Conservation (phyloP, 441 rosid genomes). For the Pelargonium australe region DNA sequence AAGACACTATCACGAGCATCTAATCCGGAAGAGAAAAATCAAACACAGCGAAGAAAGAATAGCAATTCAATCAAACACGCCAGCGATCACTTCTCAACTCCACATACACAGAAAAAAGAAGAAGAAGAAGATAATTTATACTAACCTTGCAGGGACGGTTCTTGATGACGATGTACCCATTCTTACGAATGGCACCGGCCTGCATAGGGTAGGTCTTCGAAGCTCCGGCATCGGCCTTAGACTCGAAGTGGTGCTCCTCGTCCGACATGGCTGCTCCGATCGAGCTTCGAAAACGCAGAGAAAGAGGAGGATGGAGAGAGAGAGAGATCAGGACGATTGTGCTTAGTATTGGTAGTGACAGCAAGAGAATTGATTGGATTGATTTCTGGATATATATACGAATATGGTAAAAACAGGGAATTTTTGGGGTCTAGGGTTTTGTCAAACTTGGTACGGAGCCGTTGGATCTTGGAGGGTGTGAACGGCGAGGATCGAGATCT, state of each 20-base stretch:
- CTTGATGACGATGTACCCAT: conserved; percentile 84
- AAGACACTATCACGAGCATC: too few relatives aligned
- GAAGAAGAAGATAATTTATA: background rate
- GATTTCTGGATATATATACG: background rate
- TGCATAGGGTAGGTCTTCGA: conserved; percentile 85
- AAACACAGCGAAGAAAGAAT: background rate
- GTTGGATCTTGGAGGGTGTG: background rate
- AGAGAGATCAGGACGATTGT: background rate
- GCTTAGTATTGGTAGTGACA: background rate
- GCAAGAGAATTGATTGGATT: background rate
- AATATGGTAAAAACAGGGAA: background rate
- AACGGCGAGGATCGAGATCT: background rate
- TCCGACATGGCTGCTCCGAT: conserved; percentile 54
- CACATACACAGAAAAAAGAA: background rate
- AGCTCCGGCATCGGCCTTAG: conserved; percentile 85
- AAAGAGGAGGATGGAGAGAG: background rate
- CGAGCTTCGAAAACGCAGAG: background rate
- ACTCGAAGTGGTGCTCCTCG: conserved; percentile 95
- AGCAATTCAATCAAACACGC: too few relatives aligned
- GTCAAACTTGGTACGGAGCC: background rate
- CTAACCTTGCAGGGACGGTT: conserved; percentile 69
- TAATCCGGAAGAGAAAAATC: too few relatives aligned
- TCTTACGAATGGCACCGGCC: conserved; percentile 85
- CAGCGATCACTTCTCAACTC: background rate
- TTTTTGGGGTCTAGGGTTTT: conserved; percentile 4